A percentile compares a stretch with the other conserved stretches of the same genome.
These are phyloP conservation scores for Mesotaenium endlicherianum DNA, from an alignment of 139 green algal genomes.

Conservation along the genomic window DNA sequence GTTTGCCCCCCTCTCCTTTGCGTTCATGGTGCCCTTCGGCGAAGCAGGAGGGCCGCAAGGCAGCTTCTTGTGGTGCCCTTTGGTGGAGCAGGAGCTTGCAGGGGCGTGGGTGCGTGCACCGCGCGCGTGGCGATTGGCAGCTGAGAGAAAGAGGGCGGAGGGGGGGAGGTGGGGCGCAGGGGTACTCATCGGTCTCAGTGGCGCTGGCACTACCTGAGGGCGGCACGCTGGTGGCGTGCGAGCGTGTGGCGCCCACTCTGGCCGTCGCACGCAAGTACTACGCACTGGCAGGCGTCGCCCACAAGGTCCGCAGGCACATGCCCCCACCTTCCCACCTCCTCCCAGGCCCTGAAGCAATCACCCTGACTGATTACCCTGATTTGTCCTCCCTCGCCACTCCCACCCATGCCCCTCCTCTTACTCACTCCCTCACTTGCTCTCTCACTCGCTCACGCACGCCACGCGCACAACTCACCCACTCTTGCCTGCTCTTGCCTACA, in stretches of 20 bases:
- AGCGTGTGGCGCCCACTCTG: conserved; percentile 44
- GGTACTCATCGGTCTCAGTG: conserved; percentile 54
- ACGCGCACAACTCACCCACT: background rate
- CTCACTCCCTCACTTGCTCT: background rate
- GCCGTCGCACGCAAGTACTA: conserved; percentile 38
- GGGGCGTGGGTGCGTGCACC: no score
- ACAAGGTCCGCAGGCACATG: conserved; percentile 25
- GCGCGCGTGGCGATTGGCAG: no score
- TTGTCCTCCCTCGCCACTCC: background rate
- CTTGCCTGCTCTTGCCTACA: background rate
- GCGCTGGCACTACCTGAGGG: conserved; percentile 40
- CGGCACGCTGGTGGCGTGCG: conserved; percentile 50
- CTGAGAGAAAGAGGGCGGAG: no score
- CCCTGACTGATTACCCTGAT: background rate
- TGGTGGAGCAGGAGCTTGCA: no score
- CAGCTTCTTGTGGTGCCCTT: no score
- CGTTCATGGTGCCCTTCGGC: no score
- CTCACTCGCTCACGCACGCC: background rate
- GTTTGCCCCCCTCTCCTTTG: no score
- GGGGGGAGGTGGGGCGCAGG: conserved; percentile 26
- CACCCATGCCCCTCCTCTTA: background rate
- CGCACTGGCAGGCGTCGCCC: conserved; percentile 32
- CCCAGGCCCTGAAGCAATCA: background rate
- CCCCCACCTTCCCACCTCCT: background rate
- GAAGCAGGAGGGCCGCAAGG: no score